phyloP scores from a whole-genome alignment of 2,329 filamentous ascomycete genomes.

The Apiospora arundinis region DNA sequence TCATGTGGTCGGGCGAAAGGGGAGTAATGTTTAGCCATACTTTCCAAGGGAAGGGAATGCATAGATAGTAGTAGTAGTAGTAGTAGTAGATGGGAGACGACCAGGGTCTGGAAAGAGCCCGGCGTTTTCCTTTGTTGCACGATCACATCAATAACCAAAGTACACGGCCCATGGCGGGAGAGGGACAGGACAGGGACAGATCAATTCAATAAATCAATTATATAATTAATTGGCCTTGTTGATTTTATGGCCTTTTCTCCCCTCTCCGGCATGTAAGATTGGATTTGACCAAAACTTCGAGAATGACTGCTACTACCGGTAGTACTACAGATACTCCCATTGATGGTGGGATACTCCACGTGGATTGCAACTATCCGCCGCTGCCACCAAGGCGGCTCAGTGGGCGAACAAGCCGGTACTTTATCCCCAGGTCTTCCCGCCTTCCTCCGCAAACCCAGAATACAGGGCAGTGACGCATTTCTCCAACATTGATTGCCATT shows the following conservation, averaged over 20 bases:
- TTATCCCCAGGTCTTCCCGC: neutral
- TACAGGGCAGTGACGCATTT: no score
- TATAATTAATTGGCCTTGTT: neutral
- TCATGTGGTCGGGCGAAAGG: constrained; percentile 4
- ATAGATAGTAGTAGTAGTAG: no score
- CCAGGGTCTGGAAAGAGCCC: neutral
- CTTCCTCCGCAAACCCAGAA: neutral
- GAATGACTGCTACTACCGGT: neutral
- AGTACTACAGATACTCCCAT: neutral
- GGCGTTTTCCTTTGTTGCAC: neutral
- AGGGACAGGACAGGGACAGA: neutral
- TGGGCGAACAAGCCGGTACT: neutral
- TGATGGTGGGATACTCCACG: neutral
- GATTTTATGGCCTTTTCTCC: neutral
- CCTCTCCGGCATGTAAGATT: neutral
- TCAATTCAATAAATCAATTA: neutral
- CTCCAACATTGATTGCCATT: neutral
- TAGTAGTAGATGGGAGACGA: neutral
- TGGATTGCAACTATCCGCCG: neutral
- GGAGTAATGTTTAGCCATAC: constrained; percentile 17
- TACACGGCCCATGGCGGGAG: neutral
- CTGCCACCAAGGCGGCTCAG: neutral
- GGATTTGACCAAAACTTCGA: neutral
- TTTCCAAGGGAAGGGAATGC: neutral
- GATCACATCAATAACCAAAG: neutral